Base-by-base conservation (phyloP, 108 stramenopile species). In the Cyclotella baltica region DNA sequence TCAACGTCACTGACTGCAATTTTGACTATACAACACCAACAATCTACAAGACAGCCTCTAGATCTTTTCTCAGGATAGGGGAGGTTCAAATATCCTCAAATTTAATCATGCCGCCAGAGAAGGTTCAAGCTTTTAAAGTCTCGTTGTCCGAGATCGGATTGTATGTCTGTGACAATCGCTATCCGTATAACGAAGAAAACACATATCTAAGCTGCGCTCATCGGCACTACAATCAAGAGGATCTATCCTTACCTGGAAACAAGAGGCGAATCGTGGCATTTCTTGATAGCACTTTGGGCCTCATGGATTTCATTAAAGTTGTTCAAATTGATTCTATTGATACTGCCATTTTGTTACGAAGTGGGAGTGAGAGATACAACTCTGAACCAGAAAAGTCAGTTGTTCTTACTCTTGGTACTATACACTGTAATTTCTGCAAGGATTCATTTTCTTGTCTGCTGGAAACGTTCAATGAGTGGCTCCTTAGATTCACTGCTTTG, bases 401-500 rank as follows among this genome's bases (percentile, higher is more conserved):
- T 6, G 82, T 51, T 29, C 61, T 91, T 43, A 83, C 85, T 8
- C 11, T 95, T 33, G 93, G 93, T 9, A 67, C 75, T 20, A 19
- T 92, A 0, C 75, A 70, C 18, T 19, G 92, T 18, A 78, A 83
- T 57, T 83, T 83, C 10, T 95, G 94, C 73, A 88, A 89, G 31
- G 94, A 95, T 80, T 90, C 94, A 16, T 95, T 95, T 64, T 68
- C 57, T n/a, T 90, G 89, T 53, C 84, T 95, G n/a, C 76, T 76
- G 16, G 57, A 70, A 37, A 85, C 88, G 23, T 84, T 90, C 25
- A 87, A 83, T 25, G 94, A 95, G 31, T 85, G 91, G 58, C 58
- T 85, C 23, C 61, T 88, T 9, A 73, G 85, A 47, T 50, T 88
- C 19, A 87, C 88, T 47, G 74, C 83, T 46, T 65, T 84, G 36